A percentile compares a stretch with the other conserved stretches of the same genome.
phyloP scores from a whole-genome alignment of 1,139 yeast genomes.

The Blastobotrys petasosporus region DNA sequence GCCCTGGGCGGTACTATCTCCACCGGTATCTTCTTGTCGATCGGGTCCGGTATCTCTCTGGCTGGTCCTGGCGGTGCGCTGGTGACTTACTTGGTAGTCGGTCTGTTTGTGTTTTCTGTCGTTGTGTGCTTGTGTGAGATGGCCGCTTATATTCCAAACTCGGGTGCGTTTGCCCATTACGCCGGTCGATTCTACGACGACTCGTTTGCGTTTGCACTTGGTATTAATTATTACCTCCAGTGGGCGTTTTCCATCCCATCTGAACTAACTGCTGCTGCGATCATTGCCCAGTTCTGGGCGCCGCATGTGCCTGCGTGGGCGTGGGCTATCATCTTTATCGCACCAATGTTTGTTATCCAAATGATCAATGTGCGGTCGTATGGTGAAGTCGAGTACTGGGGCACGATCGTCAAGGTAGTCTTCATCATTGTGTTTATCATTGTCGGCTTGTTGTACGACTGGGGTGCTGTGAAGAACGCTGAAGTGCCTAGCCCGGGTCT shows the following conservation, averaged over 20 bases:
- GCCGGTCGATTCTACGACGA: slow-evolving; percentile 21
- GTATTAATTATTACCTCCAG: slow-evolving; percentile 20
- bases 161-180: slow-evolving; percentile 67
- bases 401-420: slow-evolving; percentile 41
- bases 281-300: slow-evolving; percentile 60
- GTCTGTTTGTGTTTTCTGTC: slow-evolving; percentile 58
- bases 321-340: slow-evolving; percentile 26
- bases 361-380: slow-evolving; percentile 35
- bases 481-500: slow-evolving; percentile 17
- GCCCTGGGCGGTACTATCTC: slow-evolving; percentile 50
- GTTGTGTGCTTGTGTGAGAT: slow-evolving; percentile 69
- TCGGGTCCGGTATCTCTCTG: slow-evolving; percentile 64
- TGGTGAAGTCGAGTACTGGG: slow-evolving; percentile 34
- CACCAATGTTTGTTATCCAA: slow-evolving; percentile 27
- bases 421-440: slow-evolving; percentile 45
- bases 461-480: slow-evolving; percentile 40
- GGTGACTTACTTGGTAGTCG: slow-evolving; percentile 57
- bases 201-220: slow-evolving; percentile 20
- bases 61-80: slow-evolving; percentile 71
- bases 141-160: slow-evolving; percentile 65
- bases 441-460: slow-evolving; percentile 41
- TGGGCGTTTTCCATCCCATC: slow-evolving; percentile 56
- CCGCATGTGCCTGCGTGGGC: slow-evolving; percentile 48
- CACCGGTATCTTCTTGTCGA: slow-evolving; percentile 47
- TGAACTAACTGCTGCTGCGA: slow-evolving; percentile 48